A percentile compares a stretch with the other conserved stretches of the same genome.
Conservation (phyloP, 495 filamentous ascomycete genomes). For the Penicillium soppii region DNA sequence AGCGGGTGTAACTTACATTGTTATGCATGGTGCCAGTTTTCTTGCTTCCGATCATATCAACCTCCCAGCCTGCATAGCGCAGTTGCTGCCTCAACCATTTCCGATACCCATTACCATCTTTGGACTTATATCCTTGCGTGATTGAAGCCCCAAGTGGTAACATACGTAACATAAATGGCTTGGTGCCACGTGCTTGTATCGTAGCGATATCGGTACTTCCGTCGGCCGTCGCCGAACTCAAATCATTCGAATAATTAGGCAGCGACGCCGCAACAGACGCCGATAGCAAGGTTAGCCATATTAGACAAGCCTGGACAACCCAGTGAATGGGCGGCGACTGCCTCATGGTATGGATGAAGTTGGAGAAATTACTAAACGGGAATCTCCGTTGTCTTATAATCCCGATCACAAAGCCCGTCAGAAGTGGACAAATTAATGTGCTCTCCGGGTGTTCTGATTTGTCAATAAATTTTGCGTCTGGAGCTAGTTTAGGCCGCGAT, state of each 20-base stretch:
- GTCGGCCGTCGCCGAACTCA: not conserved
- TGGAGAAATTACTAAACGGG: not conserved
- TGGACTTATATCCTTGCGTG: conserved; percentile 51
- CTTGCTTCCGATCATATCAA: conserved; percentile 52
- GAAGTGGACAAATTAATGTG: not conserved
- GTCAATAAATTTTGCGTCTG: not conserved
- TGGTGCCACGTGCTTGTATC: conserved; percentile 7
- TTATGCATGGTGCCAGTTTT: conserved; percentile 48
- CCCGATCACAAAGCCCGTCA: not conserved
- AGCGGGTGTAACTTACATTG: conserved; percentile 29
- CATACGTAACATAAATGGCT: conserved; percentile 38
- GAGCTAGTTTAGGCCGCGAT: not conserved
- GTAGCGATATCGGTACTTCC: not conserved
- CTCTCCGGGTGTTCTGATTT: not conserved
- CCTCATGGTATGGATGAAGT: conserved; percentile 11
- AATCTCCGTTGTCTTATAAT: not conserved
- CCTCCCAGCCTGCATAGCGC: conserved; percentile 35
- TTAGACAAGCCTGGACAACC: conserved; percentile 13
- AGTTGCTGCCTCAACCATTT: conserved; percentile 38
- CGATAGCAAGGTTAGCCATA: conserved; percentile 14
- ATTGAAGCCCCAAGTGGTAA: conserved; percentile 60
- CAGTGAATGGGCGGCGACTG: conserved; percentile 12
- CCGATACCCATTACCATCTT: conserved; percentile 56
- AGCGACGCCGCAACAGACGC: conserved; percentile 1
- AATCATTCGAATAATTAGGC: not conserved